Evolutionary conservation across 495 filamentous ascomycete genomes (phyloP), one percentile per base, ranked within the genome.

Genomic region (Copromyces sp.): DNA sequence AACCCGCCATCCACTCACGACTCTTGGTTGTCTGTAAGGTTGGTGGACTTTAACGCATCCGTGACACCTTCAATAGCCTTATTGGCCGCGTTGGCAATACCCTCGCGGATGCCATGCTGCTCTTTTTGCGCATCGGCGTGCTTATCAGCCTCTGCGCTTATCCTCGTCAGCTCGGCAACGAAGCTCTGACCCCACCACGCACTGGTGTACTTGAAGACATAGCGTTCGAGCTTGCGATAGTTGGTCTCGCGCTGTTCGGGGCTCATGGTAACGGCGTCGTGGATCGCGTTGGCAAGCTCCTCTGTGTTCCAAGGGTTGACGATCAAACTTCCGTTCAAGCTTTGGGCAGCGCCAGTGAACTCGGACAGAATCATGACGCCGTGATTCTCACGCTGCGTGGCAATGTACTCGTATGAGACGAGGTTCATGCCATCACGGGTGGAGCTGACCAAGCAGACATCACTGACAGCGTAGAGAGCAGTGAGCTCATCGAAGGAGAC

Each of bases 121-220:
- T 37, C 69, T 74, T 68, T 32, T 41, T 65, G 53, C 53, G 53
- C 68, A 37, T 69, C 71, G 24, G 42, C 20, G 40, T 75, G 74
- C 40, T 65, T 68, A 12, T 77, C 79, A 3, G 68, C 70, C 0
- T 70, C 78, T 20, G 75, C 76, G 42, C 72, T 79, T n/a, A 86
- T 80, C 71, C 90, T 87, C 11, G 84, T 92, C 74, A 99, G 84
- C 81, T 98, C 95, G 32, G 85, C 88, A 61, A 98, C 94, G 75
- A 99, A 98, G 70, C 90, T 93, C 78, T 95, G 87, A n/a, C 95
- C 95, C 95, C 95, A 99, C 89, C 96, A 98, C 12, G 94, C 92
- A 82, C 93, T 96, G 0, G 94, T 98, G 80, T 97, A 95, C 77
- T 92, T 94, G 78, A 91, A 92, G 70, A 98, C 90, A 76, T 97